These are phyloP conservation scores for Conringia planisiliqua DNA, from an alignment of 345 rosid genomes.

Conservation along the genomic window DNA sequence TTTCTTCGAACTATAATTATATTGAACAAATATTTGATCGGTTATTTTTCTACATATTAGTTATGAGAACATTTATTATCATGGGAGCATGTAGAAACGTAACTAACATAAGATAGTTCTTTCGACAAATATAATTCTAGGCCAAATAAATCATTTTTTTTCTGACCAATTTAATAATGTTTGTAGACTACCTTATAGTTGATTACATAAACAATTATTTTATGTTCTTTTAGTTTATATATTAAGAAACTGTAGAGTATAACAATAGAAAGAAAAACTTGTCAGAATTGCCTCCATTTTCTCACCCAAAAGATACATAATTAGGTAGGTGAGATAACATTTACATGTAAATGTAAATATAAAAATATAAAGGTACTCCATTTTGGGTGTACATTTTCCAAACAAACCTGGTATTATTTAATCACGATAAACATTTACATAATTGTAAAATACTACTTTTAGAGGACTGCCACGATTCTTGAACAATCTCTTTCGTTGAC, in stretches of 20 bases:
- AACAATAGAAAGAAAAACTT: background rate
- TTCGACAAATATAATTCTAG: background rate
- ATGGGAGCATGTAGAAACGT: background rate
- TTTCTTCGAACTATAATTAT: background rate
- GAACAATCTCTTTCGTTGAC: background rate
- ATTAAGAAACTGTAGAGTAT: background rate
- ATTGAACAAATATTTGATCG: too few species aligned
- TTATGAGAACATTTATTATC: background rate
- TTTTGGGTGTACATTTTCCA: conserved; percentile 8
- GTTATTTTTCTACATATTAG: background rate
- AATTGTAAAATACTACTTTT: background rate
- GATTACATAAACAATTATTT: background rate
- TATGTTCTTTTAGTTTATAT: background rate
- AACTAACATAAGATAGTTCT: background rate
- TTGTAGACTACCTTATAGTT: background rate
- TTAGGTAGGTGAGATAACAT: conserved; percentile 9
- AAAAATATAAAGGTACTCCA: background rate
- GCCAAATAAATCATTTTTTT: background rate
- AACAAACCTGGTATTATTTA: background rate
- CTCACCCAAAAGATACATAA: conserved; percentile 19
- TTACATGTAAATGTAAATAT: background rate
- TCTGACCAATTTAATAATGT: background rate
- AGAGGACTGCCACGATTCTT: background rate
- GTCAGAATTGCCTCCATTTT: background rate
- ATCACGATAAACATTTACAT: background rate